Conservation (phyloP, 192 early-diverging fungal genomes). For the Jimgerdemannia flammicorona region DNA sequence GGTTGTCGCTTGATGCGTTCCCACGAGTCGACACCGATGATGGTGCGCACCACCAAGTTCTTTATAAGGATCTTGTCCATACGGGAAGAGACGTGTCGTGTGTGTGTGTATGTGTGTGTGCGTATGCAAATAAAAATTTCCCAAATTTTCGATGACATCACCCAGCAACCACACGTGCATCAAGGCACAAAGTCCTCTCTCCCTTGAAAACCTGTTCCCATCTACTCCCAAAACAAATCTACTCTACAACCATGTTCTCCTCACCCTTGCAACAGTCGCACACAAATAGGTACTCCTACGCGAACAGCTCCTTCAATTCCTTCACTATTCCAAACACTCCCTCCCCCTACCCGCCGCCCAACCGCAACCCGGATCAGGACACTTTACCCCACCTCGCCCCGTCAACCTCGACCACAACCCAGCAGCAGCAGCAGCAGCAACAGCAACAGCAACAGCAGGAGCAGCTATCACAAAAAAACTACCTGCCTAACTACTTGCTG, state of each 20-base stretch:
- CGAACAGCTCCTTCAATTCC: background rate
- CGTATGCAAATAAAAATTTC: too few relatives aligned
- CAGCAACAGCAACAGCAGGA: background rate
- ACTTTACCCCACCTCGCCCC: background rate
- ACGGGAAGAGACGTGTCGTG: background rate
- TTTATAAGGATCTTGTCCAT: conserved; percentile 67
- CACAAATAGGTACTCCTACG: too few relatives aligned
- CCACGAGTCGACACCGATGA: conserved; percentile 93
- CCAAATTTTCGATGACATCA: too few relatives aligned
- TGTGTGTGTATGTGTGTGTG: too few relatives aligned
- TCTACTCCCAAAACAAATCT: background rate
- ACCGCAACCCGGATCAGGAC: background rate
- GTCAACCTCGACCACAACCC: background rate
- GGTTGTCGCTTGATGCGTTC: conserved; percentile 86
- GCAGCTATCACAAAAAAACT: background rate
- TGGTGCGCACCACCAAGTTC: conserved; percentile 76
- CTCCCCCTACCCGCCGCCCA: background rate
- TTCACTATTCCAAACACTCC: background rate
- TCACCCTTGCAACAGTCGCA: background rate
- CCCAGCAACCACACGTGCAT: background rate
- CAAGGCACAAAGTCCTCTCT: background rate
- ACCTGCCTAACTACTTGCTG: background rate
- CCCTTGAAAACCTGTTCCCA: background rate
- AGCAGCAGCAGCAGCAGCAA: background rate
- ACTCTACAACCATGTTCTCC: background rate